These are phyloP conservation scores for Fusarium sp. DNA, from an alignment of 2,329 filamentous ascomycete genomes.

Conservation along the genomic window DNA sequence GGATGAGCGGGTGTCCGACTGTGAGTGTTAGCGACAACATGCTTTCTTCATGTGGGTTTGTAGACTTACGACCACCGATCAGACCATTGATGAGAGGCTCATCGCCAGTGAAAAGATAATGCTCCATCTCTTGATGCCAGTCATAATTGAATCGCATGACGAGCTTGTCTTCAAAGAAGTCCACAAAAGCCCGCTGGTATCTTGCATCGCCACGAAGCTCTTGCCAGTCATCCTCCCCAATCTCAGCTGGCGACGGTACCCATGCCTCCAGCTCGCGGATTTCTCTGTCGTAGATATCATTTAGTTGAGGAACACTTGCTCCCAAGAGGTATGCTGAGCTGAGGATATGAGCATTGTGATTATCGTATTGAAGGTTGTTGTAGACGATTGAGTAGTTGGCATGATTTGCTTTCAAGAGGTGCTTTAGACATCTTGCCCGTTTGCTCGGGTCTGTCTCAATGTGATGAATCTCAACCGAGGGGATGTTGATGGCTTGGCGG, in stretches of 20 bases:
- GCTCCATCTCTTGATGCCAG: constrained; percentile 79
- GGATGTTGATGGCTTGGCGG: constrained; percentile 61
- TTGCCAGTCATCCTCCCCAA: constrained; percentile 85
- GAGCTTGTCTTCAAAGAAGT: constrained; percentile 95
- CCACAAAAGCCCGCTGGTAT: constrained; percentile 90
- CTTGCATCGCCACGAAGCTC: constrained; percentile 80
- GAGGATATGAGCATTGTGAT: constrained; percentile 84
- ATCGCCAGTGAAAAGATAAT: constrained; percentile 79
- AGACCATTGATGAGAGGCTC: constrained; percentile 84
- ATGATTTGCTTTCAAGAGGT: constrained; percentile 91
- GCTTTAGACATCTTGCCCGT: constrained; percentile 83
- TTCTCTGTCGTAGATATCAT: constrained; percentile 82
- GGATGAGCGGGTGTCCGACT: constrained; percentile 94
- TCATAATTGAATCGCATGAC: constrained; percentile 78
- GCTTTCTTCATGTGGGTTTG: not conserved
- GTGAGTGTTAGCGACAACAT: constrained; percentile 31
- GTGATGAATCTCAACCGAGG: constrained; percentile 77
- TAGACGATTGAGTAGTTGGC: constrained; percentile 87
- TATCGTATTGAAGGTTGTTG: constrained; percentile 78
- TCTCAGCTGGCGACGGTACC: constrained; percentile 84
- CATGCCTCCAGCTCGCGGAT: constrained; percentile 78
- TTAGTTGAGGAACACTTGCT: constrained; percentile 75
- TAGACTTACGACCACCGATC: constrained; percentile 75
- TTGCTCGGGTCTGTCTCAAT: constrained; percentile 85
- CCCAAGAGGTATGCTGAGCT: constrained; percentile 88